A percentile compares a stretch with the other conserved stretches of the same genome.
These are phyloP conservation scores for Hymenoscyphus occultus DNA, from an alignment of 2,329 filamentous ascomycete genomes.

Conservation along the genomic window DNA sequence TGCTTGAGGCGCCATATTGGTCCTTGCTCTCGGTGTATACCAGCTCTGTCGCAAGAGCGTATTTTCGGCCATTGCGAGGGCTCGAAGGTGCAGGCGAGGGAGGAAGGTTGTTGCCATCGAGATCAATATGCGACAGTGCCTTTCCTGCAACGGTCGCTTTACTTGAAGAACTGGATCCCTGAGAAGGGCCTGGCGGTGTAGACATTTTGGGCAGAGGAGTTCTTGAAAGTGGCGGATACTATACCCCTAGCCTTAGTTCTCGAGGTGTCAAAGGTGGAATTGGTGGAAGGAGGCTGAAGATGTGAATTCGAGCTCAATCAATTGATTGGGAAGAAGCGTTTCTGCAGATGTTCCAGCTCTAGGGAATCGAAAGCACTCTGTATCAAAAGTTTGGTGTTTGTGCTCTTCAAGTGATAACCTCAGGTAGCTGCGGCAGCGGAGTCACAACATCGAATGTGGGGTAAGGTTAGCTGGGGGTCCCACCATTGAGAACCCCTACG, in stretches of 20 bases:
- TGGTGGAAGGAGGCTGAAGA: background rate
- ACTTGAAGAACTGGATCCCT: constrained; percentile 17
- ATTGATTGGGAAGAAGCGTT: background rate
- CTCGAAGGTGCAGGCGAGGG: constrained; percentile 92
- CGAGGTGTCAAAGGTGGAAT: background rate
- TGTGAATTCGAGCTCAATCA: background rate
- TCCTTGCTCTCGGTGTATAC: constrained; percentile 96
- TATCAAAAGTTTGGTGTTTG: background rate
- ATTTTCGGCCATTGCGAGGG: constrained; percentile 79
- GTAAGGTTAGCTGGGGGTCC: constrained; percentile 5
- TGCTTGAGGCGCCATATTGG: constrained; percentile 94
- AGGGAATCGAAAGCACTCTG: background rate
- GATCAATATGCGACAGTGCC: constrained; percentile 56
- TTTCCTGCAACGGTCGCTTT: constrained; percentile 32
- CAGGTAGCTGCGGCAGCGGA: constrained; percentile 4
- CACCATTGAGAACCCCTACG: background rate
- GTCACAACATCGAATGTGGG: constrained; percentile 5
- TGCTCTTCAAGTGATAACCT: background rate
- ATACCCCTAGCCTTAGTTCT: background rate
- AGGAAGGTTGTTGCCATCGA: constrained; percentile 80
- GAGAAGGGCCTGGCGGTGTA: constrained; percentile 34
- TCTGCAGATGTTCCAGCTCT: background rate
- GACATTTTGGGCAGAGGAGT: constrained; percentile 30
- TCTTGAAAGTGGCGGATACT: background rate
- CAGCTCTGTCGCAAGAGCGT: constrained; percentile 91